Evolutionary conservation across 2,329 filamentous ascomycete genomes (phyloP).

Genomic region (Talaromyces rugulosus): DNA sequence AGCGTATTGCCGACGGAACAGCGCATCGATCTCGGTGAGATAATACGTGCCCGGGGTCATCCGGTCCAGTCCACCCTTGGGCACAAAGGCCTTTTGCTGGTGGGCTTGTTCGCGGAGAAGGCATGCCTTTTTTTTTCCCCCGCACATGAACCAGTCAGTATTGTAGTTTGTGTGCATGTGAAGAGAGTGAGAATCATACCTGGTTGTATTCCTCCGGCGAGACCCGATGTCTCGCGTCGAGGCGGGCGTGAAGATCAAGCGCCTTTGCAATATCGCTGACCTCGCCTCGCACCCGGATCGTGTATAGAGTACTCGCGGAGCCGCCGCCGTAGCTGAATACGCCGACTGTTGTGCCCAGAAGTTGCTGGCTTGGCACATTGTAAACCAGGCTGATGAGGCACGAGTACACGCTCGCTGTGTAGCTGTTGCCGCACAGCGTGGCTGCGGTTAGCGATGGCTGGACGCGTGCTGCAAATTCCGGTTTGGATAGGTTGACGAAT

Average conservation of each 20-base stretch:
- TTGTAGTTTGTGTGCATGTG: background rate
- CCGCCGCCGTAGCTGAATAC: slow-evolving; percentile 78
- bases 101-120: background rate
- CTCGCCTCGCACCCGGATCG: slow-evolving; percentile 61
- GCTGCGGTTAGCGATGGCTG: slow-evolving; percentile 68
- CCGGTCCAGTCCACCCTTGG: background rate
- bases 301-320: slow-evolving; percentile 70
- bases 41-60: background rate
- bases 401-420: slow-evolving; percentile 57
- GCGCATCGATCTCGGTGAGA: background rate
- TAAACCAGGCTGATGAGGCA: slow-evolving; percentile 58
- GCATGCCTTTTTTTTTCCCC: background rate
- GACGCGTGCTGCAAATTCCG: slow-evolving; percentile 75
- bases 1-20: background rate
- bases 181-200: background rate
- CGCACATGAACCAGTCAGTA: background rate
- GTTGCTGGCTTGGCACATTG: slow-evolving; percentile 56
- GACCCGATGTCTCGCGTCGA: slow-evolving; percentile 62
- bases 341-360: slow-evolving; percentile 60
- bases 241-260: slow-evolving; percentile 64
- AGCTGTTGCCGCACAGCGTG: slow-evolving; percentile 68
- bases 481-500: slow-evolving; percentile 79
- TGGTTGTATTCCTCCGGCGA: slow-evolving; percentile 66
- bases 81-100: background rate
- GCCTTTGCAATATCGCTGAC: slow-evolving; percentile 63